phyloP scores from a whole-genome alignment of 139 green algal species.

The Closterium sp. region DNA sequence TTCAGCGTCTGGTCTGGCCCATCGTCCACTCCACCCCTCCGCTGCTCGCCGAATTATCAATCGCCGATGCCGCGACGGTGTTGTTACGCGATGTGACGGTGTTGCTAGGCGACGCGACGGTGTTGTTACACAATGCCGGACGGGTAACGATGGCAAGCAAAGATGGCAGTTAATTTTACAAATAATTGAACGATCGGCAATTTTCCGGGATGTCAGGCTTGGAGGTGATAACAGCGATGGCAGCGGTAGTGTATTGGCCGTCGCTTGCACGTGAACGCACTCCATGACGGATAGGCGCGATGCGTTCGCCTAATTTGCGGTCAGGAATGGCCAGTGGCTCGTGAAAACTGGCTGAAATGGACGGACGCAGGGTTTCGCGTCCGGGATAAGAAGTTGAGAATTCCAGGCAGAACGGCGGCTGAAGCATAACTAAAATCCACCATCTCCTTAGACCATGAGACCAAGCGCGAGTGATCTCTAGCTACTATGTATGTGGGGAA shows the following conservation, averaged over 20 bases:
- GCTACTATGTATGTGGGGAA: no score
- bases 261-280: background rate
- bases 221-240: background rate
- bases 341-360: background rate
- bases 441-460: no score
- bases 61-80: background rate
- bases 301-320: background rate
- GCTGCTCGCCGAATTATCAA: background rate
- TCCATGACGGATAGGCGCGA: background rate
- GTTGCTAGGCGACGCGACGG: background rate
- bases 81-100: background rate
- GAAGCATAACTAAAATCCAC: no score
- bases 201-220: background rate
- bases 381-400: background rate
- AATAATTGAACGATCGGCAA: background rate
- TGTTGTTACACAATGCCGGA: background rate
- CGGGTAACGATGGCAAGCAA: background rate
- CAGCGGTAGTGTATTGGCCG: background rate
- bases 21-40: background rate
- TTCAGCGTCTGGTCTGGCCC: background rate
- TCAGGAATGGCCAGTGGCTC: background rate
- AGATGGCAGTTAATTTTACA: background rate
- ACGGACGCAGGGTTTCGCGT: background rate
- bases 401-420: no score
- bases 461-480: no score